Conservation (phyloP, 208 protist genomes). For the Trypanosomatidae sp. region DNA sequence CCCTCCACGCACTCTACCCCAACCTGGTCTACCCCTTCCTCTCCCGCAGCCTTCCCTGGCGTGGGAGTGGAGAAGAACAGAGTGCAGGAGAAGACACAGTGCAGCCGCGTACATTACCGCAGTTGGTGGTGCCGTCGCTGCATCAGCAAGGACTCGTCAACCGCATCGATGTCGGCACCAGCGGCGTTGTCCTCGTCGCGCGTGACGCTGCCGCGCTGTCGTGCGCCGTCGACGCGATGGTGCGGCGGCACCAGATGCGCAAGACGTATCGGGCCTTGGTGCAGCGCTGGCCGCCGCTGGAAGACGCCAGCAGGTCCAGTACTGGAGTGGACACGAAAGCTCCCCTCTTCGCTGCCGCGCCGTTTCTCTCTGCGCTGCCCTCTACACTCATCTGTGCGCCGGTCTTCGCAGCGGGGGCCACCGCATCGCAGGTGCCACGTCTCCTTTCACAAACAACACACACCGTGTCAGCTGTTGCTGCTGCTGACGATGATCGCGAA, state of each 20-base stretch:
- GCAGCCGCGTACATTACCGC: background rate
- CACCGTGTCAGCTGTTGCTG: background rate
- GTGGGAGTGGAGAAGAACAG: background rate
- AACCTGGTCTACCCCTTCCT: conserved; percentile 47
- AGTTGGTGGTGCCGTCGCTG: conserved; percentile 28
- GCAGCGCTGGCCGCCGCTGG: conserved; percentile 35
- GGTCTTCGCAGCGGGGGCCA: conserved; percentile 24
- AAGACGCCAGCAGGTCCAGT: background rate
- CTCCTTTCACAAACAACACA: background rate
- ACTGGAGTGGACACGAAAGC: background rate
- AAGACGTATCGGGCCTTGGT: conserved; percentile 73
- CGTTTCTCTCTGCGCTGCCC: conserved; percentile 23
- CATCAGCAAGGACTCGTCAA: conserved; percentile 83
- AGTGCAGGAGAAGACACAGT: background rate
- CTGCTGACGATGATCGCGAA: background rate
- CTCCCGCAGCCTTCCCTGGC: conserved; percentile 41
- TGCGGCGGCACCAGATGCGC: conserved; percentile 34
- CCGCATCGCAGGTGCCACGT: background rate
- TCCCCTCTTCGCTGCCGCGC: conserved; percentile 15
- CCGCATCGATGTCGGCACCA: conserved; percentile 82
- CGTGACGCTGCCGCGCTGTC: conserved; percentile 28
- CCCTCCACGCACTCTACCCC: conserved; percentile 53
- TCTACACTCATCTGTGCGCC: conserved; percentile 10
- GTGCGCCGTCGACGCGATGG: conserved; percentile 33
- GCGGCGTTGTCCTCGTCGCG: conserved; percentile 62